Evolutionary conservation across 2,329 filamentous ascomycete genomes (phyloP), one percentile per base, ranked within the genome.

Genomic region (Colletotrichum sp.): DNA sequence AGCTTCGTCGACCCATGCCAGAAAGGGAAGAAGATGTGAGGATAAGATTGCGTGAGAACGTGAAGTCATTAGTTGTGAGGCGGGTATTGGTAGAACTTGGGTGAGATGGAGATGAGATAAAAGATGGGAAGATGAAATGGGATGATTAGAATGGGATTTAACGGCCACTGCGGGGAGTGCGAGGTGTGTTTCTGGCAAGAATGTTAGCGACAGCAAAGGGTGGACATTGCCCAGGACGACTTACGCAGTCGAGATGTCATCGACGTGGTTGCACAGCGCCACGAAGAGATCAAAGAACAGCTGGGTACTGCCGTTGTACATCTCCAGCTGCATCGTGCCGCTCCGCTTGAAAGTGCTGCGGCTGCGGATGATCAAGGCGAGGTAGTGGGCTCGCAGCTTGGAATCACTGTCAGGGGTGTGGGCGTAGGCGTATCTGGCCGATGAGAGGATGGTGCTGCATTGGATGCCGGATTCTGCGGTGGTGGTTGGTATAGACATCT

Each of bases 231-330:
- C 21, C 38, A 18, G 6, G 34, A 34, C 9, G 18, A 85, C 89
- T 87, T 82, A 91, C 89, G 86, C 84, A 69, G 86, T 88, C 6
- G 89, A 88, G 75, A 92, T 89, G 79, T 93, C 93, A 82, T 91
- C 94, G 80, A 98, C 94, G 81, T 98, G 95, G 82, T 98, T 98
- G 84, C 94, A 95, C 84, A 98, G 91, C 21, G 96, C 95, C 65
- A 98, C 96, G 82, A 98, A 98, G 58, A 98, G 87, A 81, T 98
- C 96, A 81, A 98, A 98, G 86, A 98, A 98, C 73, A 98, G 87
- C 80, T 94, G 90, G 1, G 88, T 94, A 68, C 95, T 95, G 33
- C 96, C 96, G 75, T 91, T 91, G 82, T 94, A 94, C 95, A 98
- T 98, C 86, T 98, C 95, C 78, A 94, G 91, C 85, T 98, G 96